phyloP scores from a whole-genome alignment of 106 monocot genomes.

The Platanthera zijinensis region DNA sequence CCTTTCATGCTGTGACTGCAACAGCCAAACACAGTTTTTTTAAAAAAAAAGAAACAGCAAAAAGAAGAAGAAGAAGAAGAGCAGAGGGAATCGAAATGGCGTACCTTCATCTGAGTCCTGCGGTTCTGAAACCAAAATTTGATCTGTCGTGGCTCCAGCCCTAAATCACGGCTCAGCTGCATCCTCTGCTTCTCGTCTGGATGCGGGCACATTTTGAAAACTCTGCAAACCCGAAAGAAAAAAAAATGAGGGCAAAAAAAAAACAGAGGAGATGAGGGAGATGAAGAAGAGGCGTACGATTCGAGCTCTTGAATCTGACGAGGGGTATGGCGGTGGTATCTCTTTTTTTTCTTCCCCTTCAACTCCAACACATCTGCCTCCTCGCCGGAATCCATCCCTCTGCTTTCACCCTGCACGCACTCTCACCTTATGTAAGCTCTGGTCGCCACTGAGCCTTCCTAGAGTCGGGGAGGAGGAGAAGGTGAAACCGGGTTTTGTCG shows the following conservation, averaged over 20 bases:
- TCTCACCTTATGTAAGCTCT: too few relatives aligned
- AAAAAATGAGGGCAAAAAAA: background rate
- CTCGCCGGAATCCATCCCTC: conserved; percentile 41
- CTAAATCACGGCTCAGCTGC: conserved; percentile 54
- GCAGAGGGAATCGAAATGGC: background rate
- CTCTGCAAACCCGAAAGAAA: conserved; percentile 10
- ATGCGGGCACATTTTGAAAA: conserved; percentile 57
- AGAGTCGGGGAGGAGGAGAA: too few relatives aligned
- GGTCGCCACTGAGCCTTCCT: too few relatives aligned
- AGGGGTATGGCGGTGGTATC: conserved; percentile 58
- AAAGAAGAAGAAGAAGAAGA: background rate
- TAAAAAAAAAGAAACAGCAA: background rate
- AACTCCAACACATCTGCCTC: conserved; percentile 35
- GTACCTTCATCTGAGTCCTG: conserved; percentile 60
- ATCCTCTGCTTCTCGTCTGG: conserved; percentile 82
- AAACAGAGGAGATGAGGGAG: background rate
- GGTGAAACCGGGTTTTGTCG: too few relatives aligned
- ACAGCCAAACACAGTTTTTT: background rate
- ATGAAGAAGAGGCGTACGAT: conserved; percentile 33
- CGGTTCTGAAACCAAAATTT: conserved; percentile 84
- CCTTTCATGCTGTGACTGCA: conserved; percentile 55
- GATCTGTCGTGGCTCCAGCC: conserved; percentile 55
- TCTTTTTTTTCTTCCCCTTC: conserved; percentile 34
- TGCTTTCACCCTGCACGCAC: background rate
- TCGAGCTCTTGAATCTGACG: conserved; percentile 73